These are phyloP conservation scores for Galeopsis tetrahit DNA, from an alignment of 257 asterid genomes.

Conservation along the genomic window DNA sequence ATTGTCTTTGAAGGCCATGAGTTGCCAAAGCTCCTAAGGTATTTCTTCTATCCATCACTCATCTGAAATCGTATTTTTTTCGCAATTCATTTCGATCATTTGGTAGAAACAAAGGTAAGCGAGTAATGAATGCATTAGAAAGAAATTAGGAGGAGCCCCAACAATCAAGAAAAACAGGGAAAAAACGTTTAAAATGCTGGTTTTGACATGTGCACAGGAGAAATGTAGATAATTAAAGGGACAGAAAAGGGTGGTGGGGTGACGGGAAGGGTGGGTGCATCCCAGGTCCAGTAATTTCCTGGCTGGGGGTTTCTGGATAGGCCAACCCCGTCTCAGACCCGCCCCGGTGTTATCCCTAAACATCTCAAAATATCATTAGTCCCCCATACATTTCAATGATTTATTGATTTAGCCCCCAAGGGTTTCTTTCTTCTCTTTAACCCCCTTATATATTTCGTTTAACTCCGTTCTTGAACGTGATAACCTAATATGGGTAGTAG, in stretches of 20 bases:
- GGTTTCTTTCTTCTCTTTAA: background rate
- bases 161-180: background rate
- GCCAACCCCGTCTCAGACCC: too few species aligned
- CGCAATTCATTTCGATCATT: background rate
- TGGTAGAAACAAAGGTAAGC: background rate
- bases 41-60: background rate
- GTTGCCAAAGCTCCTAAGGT: slow-evolving; percentile 80
- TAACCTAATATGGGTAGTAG: background rate
- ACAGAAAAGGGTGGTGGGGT: too few species aligned
- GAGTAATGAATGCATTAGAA: background rate
- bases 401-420: background rate
- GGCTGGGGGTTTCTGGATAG: too few species aligned
- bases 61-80: background rate
- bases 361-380: background rate
- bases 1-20: slow-evolving; percentile 82
- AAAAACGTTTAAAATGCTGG: background rate
- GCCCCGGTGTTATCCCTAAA: too few species aligned
- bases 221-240: background rate
- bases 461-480: background rate
- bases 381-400: background rate
- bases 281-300: too few species aligned
- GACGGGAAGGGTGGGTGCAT: background rate
- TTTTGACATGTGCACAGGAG: background rate
- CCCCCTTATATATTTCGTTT: background rate
- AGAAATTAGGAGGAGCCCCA: background rate